A percentile compares a stretch with the other conserved stretches of the same genome.
Conservation (phyloP, 2,329 filamentous ascomycete genomes). For the Trichoderma asperellum region DNA sequence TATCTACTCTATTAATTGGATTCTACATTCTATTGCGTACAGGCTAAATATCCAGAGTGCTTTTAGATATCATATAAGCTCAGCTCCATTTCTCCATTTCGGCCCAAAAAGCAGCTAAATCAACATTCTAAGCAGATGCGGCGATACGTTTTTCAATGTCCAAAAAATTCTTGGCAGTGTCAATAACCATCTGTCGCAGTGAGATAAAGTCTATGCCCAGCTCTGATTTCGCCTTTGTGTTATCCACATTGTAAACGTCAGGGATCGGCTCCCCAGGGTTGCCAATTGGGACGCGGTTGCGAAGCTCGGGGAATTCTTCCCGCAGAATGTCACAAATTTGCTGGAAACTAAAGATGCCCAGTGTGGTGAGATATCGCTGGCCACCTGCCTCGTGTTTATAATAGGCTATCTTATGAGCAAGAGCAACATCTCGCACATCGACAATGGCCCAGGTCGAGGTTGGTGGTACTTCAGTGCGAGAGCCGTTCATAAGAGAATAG, state of each 20-base stretch:
- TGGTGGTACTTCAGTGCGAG: constrained; percentile 34
- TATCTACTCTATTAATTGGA: no score
- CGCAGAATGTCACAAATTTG: constrained; percentile 53
- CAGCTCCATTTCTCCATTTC: neutral
- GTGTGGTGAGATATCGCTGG: constrained; percentile 38
- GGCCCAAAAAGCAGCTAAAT: neutral
- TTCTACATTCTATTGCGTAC: no score
- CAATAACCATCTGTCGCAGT: constrained; percentile 7
- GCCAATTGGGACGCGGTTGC: constrained; percentile 49
- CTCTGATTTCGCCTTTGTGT: constrained; percentile 7
- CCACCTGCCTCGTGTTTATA: constrained; percentile 32
- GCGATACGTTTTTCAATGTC: neutral
- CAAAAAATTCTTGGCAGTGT: constrained; percentile 21
- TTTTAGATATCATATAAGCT: no score
- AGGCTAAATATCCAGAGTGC: no score
- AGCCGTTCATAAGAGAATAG: constrained; percentile 39
- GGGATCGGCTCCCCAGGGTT: constrained; percentile 17
- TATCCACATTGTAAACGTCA: constrained; percentile 15
- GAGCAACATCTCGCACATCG: constrained; percentile 39
- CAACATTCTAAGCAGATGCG: neutral
- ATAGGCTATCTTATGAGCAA: constrained; percentile 36
- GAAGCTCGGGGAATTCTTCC: constrained; percentile 55
- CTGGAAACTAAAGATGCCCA: constrained; percentile 33
- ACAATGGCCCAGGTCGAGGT: constrained; percentile 33
- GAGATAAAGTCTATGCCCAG: constrained; percentile 23